A percentile compares a stretch with the other conserved stretches of the same genome.
These are phyloP conservation scores for Boletellus ananiceps DNA, from an alignment of 768 basidiomycete genomes.

Conservation along the genomic window DNA sequence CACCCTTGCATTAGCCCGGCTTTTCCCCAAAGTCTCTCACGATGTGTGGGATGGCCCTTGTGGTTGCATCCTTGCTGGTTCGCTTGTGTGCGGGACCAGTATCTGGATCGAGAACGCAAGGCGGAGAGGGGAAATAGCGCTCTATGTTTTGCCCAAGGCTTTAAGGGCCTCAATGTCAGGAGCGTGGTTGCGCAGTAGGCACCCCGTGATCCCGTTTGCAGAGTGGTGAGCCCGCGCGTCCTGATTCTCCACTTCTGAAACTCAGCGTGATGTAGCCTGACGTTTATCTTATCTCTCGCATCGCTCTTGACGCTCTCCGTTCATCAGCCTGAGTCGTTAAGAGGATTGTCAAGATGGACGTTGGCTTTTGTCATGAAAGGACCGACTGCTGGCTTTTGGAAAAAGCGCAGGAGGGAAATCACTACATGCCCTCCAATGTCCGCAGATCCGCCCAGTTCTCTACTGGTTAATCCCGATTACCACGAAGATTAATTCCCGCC, in stretches of 20 bases:
- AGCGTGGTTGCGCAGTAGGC: slow-evolving; percentile 45
- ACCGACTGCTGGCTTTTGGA: slow-evolving; percentile 51
- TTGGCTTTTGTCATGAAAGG: slow-evolving; percentile 63
- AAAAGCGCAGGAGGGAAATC: slow-evolving; percentile 26
- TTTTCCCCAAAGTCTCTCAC: slow-evolving; percentile 65
- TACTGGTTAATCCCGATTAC: neutral
- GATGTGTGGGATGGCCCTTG: slow-evolving; percentile 77
- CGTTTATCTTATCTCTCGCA: slow-evolving; percentile 61
- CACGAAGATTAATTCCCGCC: slow-evolving; percentile 1
- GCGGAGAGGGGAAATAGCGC: slow-evolving; percentile 71
- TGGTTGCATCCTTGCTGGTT: slow-evolving; percentile 63
- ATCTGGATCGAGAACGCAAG: slow-evolving; percentile 74
- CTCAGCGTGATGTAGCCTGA: slow-evolving; percentile 36
- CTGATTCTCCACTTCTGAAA: slow-evolving; percentile 8
- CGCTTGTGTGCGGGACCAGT: slow-evolving; percentile 65
- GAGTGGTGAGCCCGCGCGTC: slow-evolving; percentile 47
- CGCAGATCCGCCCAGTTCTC: slow-evolving; percentile 1
- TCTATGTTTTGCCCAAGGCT: slow-evolving; percentile 74
- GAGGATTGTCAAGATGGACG: slow-evolving; percentile 73
- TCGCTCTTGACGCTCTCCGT: slow-evolving; percentile 58
- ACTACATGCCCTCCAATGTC: slow-evolving; percentile 11
- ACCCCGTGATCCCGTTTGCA: slow-evolving; percentile 34
- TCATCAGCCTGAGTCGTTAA: slow-evolving; percentile 59
- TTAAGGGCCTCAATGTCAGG: slow-evolving; percentile 59
- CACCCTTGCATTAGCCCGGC: slow-evolving; percentile 56